Evolutionary conservation across 2,329 filamentous ascomycete species (phyloP), one percentile per base, ranked within the genome.

Genomic region (Diaporthe citri): DNA sequence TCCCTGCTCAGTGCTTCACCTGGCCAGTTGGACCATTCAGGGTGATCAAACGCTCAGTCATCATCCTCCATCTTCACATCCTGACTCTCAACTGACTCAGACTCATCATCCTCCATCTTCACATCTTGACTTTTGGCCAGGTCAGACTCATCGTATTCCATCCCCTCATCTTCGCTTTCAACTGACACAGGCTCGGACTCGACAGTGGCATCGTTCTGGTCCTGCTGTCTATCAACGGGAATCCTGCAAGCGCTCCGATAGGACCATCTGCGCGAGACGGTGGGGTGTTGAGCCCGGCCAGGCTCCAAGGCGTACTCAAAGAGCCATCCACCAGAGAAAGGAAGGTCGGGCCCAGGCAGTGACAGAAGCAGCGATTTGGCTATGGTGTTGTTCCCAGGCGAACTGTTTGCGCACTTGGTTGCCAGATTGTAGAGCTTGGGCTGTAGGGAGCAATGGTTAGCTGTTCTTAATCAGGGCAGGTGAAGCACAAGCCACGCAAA

Each of bases 171-270:
- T n/a, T 70, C 34, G 22, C 34, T 36, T 31, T 1, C n/a, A 10
- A 4, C 6, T 4, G n/a, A 41, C 2, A 28, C 36, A n/a, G 57
- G 28, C 15, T 69, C 60, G 4, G 48, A n/a, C 12, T 20, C 12
- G 25, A 9, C 17, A 2, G 7, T 9, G 5, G 13, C 6, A 56
- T 22, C 9, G 3, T 15, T 9, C 39, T 31, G 36, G 3, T 36
- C 51, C 15, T 69, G 20, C 13, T 39, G 48, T n/a, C 20, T 31
- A 9, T 28, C 31, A 4, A 25, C 4, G 41, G 22, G 48, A 20
- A 74, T 36, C 8, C 22, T 70, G 43, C 48, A 56, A 8, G 72
- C 72, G 20, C 41, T 70, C 12, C 72, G 72, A 34, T 74, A 74
- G n/a, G 48, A 51, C 72, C 72, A 74, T n/a, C 59, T 46, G 12